phyloP scores from a whole-genome alignment of 495 filamentous ascomycete species.

The Hypoxylon intermedium region DNA sequence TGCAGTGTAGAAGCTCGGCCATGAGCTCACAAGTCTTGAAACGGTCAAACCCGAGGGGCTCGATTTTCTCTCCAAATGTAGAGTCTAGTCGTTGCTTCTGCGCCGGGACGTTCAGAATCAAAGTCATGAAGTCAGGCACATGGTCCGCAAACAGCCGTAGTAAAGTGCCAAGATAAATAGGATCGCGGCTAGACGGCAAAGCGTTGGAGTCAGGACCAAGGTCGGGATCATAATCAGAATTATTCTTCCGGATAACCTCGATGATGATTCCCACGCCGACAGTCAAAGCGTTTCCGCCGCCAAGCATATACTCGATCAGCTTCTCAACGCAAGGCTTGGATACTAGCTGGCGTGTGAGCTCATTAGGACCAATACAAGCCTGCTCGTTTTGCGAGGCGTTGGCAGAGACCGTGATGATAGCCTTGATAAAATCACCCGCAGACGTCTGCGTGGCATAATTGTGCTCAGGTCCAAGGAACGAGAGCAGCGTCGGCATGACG shows the following conservation, averaged over 20 bases:
- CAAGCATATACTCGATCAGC: conserved; percentile 88
- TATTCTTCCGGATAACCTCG: conserved; percentile 99
- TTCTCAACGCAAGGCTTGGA: conserved; percentile 81
- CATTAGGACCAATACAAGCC: conserved; percentile 96
- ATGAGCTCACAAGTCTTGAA: conserved; percentile 99
- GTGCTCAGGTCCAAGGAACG: conserved; percentile 83
- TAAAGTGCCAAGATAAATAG: conserved; percentile 95
- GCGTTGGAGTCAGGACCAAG: conserved; percentile 77
- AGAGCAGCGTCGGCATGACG: conserved; percentile 86
- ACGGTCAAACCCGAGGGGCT: conserved; percentile 94
- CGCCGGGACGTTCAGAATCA: conserved; percentile 74
- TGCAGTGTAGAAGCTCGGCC: conserved; percentile 97
- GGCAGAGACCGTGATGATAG: conserved; percentile 97
- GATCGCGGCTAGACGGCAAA: conserved; percentile 82
- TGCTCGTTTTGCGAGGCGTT: conserved; percentile 98
- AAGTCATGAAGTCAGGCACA: conserved; percentile 94
- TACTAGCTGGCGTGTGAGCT: conserved; percentile 94
- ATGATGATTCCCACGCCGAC: conserved; percentile 98
- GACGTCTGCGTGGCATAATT: conserved; percentile 90
- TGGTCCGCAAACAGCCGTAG: conserved; percentile 87
- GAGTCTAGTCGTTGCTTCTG: conserved; percentile 53
- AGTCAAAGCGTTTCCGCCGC: conserved; percentile 91
- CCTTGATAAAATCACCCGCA: conserved; percentile 97
- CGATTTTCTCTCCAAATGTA: conserved; percentile 88
- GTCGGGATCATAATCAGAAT: conserved; percentile 97